phyloP scores from a whole-genome alignment of 306 rosid genomes.

The Cucurbita moschata region DNA sequence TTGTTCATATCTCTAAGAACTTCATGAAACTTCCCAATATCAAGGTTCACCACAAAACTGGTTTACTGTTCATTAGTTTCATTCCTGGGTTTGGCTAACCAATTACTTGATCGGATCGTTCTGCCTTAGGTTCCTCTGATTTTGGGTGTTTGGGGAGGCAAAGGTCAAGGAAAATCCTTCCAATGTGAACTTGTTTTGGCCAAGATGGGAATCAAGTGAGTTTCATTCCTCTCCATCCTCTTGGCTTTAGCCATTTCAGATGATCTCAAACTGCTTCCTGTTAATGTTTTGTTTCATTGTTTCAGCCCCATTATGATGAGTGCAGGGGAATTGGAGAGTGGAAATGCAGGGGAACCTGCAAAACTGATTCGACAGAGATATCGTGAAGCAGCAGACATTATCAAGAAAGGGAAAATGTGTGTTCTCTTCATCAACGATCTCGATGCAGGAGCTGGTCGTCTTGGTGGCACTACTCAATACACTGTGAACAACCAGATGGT shows the following conservation, averaged over 20 bases:
- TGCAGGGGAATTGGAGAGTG: conserved; percentile 71
- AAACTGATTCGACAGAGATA: conserved; percentile 50
- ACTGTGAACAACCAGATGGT: conserved; percentile 82
- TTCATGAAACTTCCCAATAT: conserved; percentile 59
- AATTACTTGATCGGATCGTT: background rate
- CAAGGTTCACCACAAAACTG: conserved; percentile 22
- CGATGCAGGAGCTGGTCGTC: conserved; percentile 66
- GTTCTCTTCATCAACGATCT: conserved; percentile 60
- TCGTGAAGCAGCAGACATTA: conserved; percentile 55
- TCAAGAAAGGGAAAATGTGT: conserved; percentile 57
- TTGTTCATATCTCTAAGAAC: conserved; percentile 59
- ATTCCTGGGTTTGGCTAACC: background rate
- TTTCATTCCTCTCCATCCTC: background rate
- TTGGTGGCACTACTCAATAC: conserved; percentile 70
- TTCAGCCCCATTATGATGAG: conserved; percentile 74
- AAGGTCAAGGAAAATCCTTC: conserved; percentile 40
- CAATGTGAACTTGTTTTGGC: conserved; percentile 63
- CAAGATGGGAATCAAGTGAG: conserved; percentile 76
- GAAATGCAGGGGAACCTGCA: conserved; percentile 70
- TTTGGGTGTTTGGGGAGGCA: conserved; percentile 45
- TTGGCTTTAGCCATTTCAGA: background rate
- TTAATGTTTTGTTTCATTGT: background rate
- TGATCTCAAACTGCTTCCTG: no score
- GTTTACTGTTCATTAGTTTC: background rate
- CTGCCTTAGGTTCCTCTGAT: conserved; percentile 46